phyloP scores from a whole-genome alignment of 1,284 basidiomycete genomes.

The Leccinum fallax region DNA sequence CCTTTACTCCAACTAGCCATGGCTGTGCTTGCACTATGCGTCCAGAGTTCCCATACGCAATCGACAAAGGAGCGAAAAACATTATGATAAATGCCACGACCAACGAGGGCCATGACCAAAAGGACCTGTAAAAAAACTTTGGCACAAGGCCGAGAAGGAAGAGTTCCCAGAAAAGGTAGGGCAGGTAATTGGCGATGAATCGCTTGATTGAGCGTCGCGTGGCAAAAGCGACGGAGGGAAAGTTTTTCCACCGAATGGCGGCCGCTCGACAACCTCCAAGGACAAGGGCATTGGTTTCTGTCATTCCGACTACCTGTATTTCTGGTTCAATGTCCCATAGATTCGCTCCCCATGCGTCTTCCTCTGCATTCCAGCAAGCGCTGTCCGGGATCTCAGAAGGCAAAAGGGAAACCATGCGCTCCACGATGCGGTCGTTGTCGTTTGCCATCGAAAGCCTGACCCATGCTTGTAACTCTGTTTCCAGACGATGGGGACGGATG shows the following conservation, averaged over 20 bases:
- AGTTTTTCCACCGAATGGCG: conserved; percentile 31
- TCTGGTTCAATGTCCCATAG: conserved; percentile 32
- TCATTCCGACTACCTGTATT: conserved; percentile 31
- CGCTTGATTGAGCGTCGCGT: conserved; percentile 19
- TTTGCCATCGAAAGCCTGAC: conserved; percentile 32
- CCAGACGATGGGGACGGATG: conserved; percentile 23
- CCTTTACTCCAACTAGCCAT: conserved; percentile 31
- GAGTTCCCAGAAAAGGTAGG: conserved; percentile 12
- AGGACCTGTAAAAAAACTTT: too few species aligned
- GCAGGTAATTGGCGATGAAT: conserved; percentile 17
- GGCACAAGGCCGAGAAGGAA: neutral
- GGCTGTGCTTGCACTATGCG: conserved; percentile 24
- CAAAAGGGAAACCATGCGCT: conserved; percentile 29
- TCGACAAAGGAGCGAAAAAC: conserved; percentile 14
- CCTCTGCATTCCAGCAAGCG: conserved; percentile 24
- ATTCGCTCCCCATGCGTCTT: conserved; percentile 24
- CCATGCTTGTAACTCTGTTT: conserved; percentile 29
- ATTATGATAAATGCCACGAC: neutral
- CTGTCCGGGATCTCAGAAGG: conserved; percentile 5
- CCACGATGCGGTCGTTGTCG: conserved; percentile 28
- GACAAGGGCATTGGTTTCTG: conserved; percentile 21
- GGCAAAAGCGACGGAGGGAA: conserved; percentile 25
- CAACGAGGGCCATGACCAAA: neutral
- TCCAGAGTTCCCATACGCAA: conserved; percentile 26
- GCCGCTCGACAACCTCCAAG: conserved; percentile 32